phyloP scores from a whole-genome alignment of 2,329 filamentous ascomycete genomes.

The Sclerotiophoma versabilis region DNA sequence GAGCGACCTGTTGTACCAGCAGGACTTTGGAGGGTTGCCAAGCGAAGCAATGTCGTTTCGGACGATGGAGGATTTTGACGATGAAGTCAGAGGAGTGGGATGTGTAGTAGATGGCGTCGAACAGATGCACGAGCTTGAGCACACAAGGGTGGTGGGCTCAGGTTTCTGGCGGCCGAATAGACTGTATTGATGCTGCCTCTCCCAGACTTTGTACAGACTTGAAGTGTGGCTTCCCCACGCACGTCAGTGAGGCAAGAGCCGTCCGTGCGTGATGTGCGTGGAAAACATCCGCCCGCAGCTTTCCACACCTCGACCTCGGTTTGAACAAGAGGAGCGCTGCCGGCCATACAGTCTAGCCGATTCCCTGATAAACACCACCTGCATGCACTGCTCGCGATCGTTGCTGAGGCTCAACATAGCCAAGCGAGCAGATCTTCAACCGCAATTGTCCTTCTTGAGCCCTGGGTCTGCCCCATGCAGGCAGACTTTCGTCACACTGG shows the following conservation, averaged over 20 bases:
- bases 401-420: conserved; percentile 35
- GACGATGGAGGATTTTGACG: background rate
- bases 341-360: conserved; percentile 23
- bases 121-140: conserved; percentile 1
- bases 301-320: conserved; percentile 34
- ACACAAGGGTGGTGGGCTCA: conserved; percentile 26
- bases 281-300: conserved; percentile 23
- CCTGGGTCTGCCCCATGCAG: conserved; percentile 43
- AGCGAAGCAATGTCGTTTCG: background rate
- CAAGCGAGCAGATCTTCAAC: conserved; percentile 24
- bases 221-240: conserved; percentile 7
- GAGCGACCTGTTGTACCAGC: background rate
- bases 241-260: conserved; percentile 6
- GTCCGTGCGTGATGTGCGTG: conserved; percentile 16
- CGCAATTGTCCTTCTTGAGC: conserved; percentile 28
- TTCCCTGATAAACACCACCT: conserved; percentile 23
- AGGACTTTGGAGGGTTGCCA: background rate
- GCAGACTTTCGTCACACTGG: conserved; percentile 51
- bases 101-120: conserved; percentile 7
- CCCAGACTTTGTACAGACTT: background rate
- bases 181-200: conserved; percentile 49
- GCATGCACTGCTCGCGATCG: conserved; percentile 33
- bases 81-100: background rate
- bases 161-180: conserved; percentile 56
- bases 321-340: conserved; percentile 20